These are phyloP conservation scores for Urostyla sp. DNA, from an alignment of 73 alveolate species.

Conservation along the genomic window DNA sequence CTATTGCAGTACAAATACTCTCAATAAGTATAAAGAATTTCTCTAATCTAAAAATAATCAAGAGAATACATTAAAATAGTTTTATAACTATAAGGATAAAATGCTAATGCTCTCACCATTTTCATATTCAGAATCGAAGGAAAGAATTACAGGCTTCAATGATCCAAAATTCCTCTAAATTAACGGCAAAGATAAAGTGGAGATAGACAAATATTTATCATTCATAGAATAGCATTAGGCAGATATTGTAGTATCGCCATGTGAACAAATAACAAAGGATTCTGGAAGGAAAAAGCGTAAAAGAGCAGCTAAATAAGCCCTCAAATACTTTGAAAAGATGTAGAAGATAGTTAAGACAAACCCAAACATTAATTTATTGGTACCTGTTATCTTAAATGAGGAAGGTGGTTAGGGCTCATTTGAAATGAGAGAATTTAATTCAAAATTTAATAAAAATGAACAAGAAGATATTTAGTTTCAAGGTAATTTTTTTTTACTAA, in stretches of 20 bases:
- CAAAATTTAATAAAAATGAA: neutral
- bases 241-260: constrained; percentile 39
- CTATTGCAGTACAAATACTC: constrained; percentile 15
- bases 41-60: neutral
- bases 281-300: constrained; percentile 36
- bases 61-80: neutral
- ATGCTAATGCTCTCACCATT: constrained; percentile 23
- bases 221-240: constrained; percentile 5
- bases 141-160: constrained; percentile 18
- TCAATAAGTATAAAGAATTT: neutral
- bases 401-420: constrained; percentile 17
- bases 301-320: constrained; percentile 40
- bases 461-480: neutral
- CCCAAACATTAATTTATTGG: neutral
- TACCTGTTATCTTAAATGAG: constrained; percentile 24
- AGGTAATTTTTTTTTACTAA: neutral
- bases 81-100: constrained; percentile 13
- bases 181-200: constrained; percentile 3
- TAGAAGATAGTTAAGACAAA: constrained; percentile 1
- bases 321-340: neutral
- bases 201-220: neutral
- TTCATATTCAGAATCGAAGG: constrained; percentile 6
- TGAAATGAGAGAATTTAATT: constrained; percentile 4
- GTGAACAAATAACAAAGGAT: constrained; percentile 25
- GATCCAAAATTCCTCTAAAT: constrained; percentile 9